A percentile compares a stretch with the other conserved stretches of the same genome.
Conservation (phyloP, 2,329 filamentous ascomycete genomes). For the Hypoxylon sp. region DNA sequence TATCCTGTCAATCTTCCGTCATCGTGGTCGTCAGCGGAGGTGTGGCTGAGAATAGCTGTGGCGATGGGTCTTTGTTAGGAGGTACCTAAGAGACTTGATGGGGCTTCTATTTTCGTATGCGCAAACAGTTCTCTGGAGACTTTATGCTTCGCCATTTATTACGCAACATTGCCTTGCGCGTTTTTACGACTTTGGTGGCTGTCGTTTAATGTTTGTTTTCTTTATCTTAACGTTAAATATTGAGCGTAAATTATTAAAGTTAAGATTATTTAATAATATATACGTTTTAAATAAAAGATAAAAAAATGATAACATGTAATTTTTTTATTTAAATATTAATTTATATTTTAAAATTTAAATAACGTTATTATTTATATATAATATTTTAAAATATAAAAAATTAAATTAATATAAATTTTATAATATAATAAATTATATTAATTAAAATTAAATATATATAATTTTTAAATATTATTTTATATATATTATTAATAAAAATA, state of each 20-base stretch:
- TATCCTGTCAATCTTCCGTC: conserved; percentile 12
- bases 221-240: not conserved
- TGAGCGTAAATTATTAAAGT: not conserved
- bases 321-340: too few species aligned
- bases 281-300: conserved; percentile 2
- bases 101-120: conserved; percentile 39
- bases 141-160: conserved; percentile 16
- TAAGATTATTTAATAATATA: not conserved
- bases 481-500: too few species aligned
- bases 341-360: too few species aligned
- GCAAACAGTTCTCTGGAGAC: conserved; percentile 26
- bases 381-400: too few species aligned
- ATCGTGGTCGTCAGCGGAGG: conserved; percentile 39
- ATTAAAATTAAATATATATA: too few species aligned
- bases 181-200: conserved; percentile 9
- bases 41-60: conserved; percentile 40
- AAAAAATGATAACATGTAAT: too few species aligned
- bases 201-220: not conserved
- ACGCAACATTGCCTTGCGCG: conserved; percentile 27
- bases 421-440: too few species aligned
- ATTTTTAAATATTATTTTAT: too few species aligned
- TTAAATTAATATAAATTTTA: too few species aligned
- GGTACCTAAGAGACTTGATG: conserved; percentile 5
- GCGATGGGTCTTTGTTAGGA: conserved; percentile 30
- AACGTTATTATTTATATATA: too few species aligned